These are phyloP conservation scores for Neobulgaria alba DNA, from an alignment of 2,329 filamentous ascomycete species.

Conservation along the genomic window DNA sequence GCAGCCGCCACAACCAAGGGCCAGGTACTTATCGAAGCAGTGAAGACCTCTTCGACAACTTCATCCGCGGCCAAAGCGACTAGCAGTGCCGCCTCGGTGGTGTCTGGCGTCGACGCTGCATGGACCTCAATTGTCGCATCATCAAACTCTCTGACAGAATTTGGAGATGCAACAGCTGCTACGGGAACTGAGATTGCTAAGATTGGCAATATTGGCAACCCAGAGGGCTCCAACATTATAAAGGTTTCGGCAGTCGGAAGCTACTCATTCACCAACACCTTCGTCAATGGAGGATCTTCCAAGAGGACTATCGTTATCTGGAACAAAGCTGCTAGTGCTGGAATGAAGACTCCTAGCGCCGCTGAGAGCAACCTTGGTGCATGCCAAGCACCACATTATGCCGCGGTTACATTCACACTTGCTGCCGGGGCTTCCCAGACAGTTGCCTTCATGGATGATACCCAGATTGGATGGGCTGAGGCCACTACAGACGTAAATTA, in stretches of 20 bases:
- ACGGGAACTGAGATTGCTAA: constrained; percentile 12
- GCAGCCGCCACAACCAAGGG: constrained; percentile 2
- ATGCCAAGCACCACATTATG: constrained; percentile 19
- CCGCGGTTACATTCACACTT: constrained; percentile 22
- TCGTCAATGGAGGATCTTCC: constrained; percentile 17
- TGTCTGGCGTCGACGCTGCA: neutral
- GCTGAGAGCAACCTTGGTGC: constrained; percentile 1
- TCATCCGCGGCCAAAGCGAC: neutral
- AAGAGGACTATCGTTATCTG: constrained; percentile 23
- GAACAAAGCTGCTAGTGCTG: constrained; percentile 21
- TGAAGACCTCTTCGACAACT: constrained; percentile 1
- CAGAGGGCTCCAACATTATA: constrained; percentile 26
- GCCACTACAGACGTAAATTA: constrained; percentile 5
- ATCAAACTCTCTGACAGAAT: constrained; percentile 14
- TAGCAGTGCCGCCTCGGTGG: constrained; percentile 2
- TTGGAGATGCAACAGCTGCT: constrained; percentile 11
- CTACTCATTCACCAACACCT: constrained; percentile 22
- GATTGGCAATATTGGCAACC: constrained; percentile 20
- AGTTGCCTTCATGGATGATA: constrained; percentile 23
- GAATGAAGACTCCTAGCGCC: neutral
- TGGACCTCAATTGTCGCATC: neutral
- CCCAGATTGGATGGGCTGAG: constrained; percentile 22
- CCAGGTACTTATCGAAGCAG: neutral
- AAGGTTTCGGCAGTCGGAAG: constrained; percentile 14
- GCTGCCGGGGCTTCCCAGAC: constrained; percentile 17